A percentile compares a stretch with the other conserved stretches of the same genome.
Conservation (phyloP, 257 asterid species). For the Ligustrum vulgare region DNA sequence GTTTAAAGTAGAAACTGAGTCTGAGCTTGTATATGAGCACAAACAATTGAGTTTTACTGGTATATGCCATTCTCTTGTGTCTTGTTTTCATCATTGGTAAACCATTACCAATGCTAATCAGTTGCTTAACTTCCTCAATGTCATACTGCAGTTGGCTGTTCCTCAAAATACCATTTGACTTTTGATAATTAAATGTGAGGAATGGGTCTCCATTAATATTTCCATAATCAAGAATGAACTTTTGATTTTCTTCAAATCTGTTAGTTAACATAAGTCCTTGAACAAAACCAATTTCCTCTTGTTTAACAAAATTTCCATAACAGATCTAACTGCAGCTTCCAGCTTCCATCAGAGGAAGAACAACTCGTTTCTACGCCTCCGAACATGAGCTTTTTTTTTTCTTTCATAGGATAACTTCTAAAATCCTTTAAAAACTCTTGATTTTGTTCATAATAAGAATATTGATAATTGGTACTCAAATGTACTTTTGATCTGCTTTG, state of each 20-base stretch:
- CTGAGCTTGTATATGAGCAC: too few relatives aligned
- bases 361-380: slow-evolving; percentile 56
- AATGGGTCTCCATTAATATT: slow-evolving; percentile 17
- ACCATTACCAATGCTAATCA: slow-evolving; percentile 32
- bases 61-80: slow-evolving; percentile 40
- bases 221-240: slow-evolving; percentile 46
- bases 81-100: slow-evolving; percentile 56
- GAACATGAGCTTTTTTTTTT: slow-evolving; percentile 44
- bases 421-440: slow-evolving; percentile 44
- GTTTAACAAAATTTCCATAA: slow-evolving; percentile 53
- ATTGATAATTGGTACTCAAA: slow-evolving; percentile 18
- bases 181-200: slow-evolving; percentile 26
- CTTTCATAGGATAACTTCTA: slow-evolving; percentile 32
- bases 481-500: too few relatives aligned
- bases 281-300: slow-evolving; percentile 39
- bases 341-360: slow-evolving; percentile 68
- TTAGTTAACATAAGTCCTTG: slow-evolving; percentile 22
- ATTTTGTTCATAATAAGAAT: slow-evolving; percentile 25
- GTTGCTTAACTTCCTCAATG: slow-evolving; percentile 61
- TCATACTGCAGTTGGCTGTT: slow-evolving; percentile 42
- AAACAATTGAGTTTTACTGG: slow-evolving; percentile 37
- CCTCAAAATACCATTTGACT: slow-evolving; percentile 24
- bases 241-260: slow-evolving; percentile 36
- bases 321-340: slow-evolving; percentile 47
- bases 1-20: too few relatives aligned